Base-by-base conservation (phyloP, 1,284 basidiomycete genomes). In the Ceratobasidium sp. region DNA sequence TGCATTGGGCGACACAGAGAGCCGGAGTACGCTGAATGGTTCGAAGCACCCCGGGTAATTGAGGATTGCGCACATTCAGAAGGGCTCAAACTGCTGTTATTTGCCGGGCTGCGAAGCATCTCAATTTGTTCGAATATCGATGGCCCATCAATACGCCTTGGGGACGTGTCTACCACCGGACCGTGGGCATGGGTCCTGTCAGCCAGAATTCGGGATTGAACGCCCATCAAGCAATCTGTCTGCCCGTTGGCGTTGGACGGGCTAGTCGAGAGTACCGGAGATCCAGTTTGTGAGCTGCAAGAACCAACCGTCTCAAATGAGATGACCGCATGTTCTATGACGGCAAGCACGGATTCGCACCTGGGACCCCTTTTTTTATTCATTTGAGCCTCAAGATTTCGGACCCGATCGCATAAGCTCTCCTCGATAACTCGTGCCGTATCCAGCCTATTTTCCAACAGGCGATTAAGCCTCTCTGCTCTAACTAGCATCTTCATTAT, bases 401-500 rank as follows among this genome's bases (percentile, higher is more conserved):
- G 44, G 17, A 66, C 44, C 22, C 22, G 19, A 25, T 66, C 65
- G 25, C 44, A 49, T 22, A 66, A 49, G 22, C 65, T 66, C 5
- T 5, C 25, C 32, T 66, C 65, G 25, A 66, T 34, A 11, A 44
- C 65, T 34, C 49, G 44, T 40, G 43, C 65, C 29, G 19, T 66
- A 37, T 66, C 49, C 25, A 66, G 22, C 44, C 32, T 44, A n/a
- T 66, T 32, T 11, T 66, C 29, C 17, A 66, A 32, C 19, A 44
- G 43, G 15, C 65, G 44, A 37, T 51, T 49, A 7, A 32, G 40
- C 43, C 32, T 44, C 46, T 66, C 65, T 4, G 44, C 65, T n/a
- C 44, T 49, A 15, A 66, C 65, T 19, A 66, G 65, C 44, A 66
- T 32, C 25, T 22, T 11, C 65, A 66, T 66, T 34, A 66, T 22